Evolutionary conservation across 2,329 filamentous ascomycete species (phyloP).

Genomic region (Apiospora kogelbergensis): DNA sequence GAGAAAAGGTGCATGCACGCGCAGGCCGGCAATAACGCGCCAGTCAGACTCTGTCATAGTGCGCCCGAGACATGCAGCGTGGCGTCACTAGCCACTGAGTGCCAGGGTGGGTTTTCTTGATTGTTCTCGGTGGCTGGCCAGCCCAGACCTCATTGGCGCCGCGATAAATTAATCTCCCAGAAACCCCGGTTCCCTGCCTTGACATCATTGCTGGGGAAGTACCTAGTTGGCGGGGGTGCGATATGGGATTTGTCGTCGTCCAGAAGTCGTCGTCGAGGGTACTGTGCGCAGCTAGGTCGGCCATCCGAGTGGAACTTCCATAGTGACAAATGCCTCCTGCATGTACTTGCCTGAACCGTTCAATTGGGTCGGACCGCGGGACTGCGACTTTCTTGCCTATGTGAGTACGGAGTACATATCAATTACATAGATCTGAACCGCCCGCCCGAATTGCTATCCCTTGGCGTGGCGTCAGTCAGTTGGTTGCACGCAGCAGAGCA

Average conservation of each 20-base stretch:
- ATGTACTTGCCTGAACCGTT: background rate
- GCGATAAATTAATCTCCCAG: background rate
- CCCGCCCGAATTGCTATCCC: too few relatives aligned
- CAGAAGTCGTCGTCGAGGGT: background rate
- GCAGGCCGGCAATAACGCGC: background rate
- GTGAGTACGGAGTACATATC: too few relatives aligned
- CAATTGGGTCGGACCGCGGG: background rate
- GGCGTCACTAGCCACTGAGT: slow-evolving; percentile 1
- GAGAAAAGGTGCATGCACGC: background rate
- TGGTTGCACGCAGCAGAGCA: background rate
- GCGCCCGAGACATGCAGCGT: background rate
- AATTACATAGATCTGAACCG: too few relatives aligned
- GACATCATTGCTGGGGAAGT: background rate
- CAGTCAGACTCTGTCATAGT: slow-evolving; percentile 1
- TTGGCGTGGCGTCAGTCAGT: too few relatives aligned
- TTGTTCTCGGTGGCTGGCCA: slow-evolving; percentile 2
- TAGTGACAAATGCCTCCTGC: background rate
- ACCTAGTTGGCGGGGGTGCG: background rate
- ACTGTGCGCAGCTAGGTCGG: background rate
- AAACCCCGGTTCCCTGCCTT: background rate
- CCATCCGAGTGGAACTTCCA: background rate
- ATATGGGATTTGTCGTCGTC: too few relatives aligned
- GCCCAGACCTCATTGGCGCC: background rate
- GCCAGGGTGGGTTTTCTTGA: background rate
- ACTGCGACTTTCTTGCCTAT: background rate